Percentiles rank a stretch among this genome's conserved stretches.
Evolutionary conservation across 805 yeast species (phyloP).

Genomic region (Candida silvicultrix): DNA sequence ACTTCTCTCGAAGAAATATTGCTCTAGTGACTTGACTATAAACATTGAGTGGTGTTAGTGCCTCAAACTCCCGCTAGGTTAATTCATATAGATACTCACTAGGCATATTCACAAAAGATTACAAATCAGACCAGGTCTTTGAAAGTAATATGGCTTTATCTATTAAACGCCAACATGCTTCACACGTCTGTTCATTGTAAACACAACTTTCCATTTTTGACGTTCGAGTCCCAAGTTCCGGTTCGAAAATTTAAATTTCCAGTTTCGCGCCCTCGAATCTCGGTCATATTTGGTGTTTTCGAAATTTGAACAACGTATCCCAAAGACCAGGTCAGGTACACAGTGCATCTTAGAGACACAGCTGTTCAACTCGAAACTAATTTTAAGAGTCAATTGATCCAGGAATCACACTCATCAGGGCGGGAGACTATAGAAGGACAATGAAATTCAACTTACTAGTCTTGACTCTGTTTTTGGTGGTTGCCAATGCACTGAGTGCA

Average conservation of each 20-base stretch:
- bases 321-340: not conserved
- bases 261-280: not conserved
- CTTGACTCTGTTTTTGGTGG: not conserved
- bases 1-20: conserved; percentile 62
- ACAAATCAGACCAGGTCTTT: not conserved
- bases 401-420: too few species aligned
- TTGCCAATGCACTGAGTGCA: conserved; percentile 9
- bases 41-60: not conserved
- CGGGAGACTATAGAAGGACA: not conserved
- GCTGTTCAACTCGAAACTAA: not conserved
- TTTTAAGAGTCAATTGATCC: not conserved
- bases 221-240: not conserved
- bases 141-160: not conserved
- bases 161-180: not conserved
- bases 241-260: not conserved
- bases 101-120: not conserved
- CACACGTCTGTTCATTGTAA: not conserved
- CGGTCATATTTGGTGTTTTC: not conserved
- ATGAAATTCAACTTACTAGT: not conserved
- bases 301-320: not conserved
- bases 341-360: not conserved
- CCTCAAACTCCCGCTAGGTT: not conserved
- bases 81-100: not conserved
- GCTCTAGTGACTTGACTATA: conserved; percentile 53
- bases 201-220: not conserved